Evolutionary conservation across 306 rosid species (phyloP).

Genomic region (Castanea mollissima): DNA sequence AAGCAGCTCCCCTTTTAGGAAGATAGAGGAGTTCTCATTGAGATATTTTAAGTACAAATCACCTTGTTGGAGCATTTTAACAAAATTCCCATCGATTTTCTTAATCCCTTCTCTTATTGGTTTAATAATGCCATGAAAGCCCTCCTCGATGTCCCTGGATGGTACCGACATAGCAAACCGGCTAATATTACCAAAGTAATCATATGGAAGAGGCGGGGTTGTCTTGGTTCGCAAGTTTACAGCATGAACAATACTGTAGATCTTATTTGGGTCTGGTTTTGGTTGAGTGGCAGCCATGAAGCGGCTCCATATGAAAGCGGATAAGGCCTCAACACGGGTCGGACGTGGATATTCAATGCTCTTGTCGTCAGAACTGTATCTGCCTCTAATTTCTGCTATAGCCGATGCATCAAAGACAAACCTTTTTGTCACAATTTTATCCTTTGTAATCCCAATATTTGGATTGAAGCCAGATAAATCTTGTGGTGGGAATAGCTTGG

Average conservation of each 20-base stretch:
- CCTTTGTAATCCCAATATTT: background rate
- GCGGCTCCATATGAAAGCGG: slow-evolving; percentile 18
- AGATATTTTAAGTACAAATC: background rate
- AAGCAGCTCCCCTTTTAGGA: background rate
- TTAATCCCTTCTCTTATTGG: background rate
- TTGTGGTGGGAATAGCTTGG: slow-evolving; percentile 10
- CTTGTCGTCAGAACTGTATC: background rate
- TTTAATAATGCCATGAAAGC: background rate
- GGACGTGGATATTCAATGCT: background rate
- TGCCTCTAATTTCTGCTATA: background rate
- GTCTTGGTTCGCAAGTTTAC: slow-evolving; percentile 14
- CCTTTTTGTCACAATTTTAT: slow-evolving; percentile 6
- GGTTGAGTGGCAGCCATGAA: background rate
- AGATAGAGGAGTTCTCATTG: background rate
- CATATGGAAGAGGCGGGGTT: background rate
- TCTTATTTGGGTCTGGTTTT: background rate
- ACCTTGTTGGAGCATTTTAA: background rate
- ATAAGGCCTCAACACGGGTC: background rate
- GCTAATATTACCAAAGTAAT: slow-evolving; percentile 6
- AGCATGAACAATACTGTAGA: background rate
- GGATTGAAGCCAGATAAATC: background rate
- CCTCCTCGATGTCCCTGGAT: background rate
- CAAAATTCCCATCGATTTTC: background rate
- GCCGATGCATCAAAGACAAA: slow-evolving; percentile 18
- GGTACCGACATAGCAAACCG: background rate